Percentiles rank a stretch among this genome's conserved stretches.
Evolutionary conservation across 768 basidiomycete species (phyloP).

Genomic region (Macrolepiota fuliginosa): DNA sequence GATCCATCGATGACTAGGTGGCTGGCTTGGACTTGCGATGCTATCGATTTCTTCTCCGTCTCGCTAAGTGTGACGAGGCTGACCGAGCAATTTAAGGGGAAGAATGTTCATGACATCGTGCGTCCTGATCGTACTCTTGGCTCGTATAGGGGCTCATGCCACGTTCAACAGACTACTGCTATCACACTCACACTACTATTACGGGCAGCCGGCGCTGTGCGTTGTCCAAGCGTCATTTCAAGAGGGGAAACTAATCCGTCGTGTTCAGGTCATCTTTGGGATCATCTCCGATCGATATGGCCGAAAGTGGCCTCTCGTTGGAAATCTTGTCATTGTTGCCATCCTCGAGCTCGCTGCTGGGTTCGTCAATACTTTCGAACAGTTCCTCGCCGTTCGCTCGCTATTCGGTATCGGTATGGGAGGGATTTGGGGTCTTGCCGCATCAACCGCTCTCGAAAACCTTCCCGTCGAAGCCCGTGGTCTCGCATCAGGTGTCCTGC

Average conservation of each 20-base stretch:
- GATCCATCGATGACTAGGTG: conserved; percentile 40
- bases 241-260: neutral
- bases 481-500: conserved; percentile 78
- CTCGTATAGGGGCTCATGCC: neutral
- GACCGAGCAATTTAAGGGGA: conserved; percentile 41
- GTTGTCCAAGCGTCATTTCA: conserved; percentile 17
- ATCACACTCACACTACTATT: conserved; percentile 95
- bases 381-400: conserved; percentile 81
- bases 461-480: conserved; percentile 87
- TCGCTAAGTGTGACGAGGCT: conserved; percentile 54
- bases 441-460: conserved; percentile 85
- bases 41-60: conserved; percentile 84
- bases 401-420: conserved; percentile 91
- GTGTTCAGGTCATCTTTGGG: conserved; percentile 65
- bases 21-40: conserved; percentile 87
- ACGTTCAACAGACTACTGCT: conserved; percentile 53
- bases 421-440: conserved; percentile 83
- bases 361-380: conserved; percentile 71
- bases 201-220: conserved; percentile 71
- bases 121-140: conserved; percentile 9
- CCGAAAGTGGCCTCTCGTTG: conserved; percentile 89
- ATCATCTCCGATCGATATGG: conserved; percentile 86
- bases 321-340: conserved; percentile 69
- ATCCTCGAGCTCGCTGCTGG: conserved; percentile 76
- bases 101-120: conserved; percentile 39